These are phyloP conservation scores for Tuber borchii DNA, from an alignment of 495 filamentous ascomycete genomes.

Conservation along the genomic window DNA sequence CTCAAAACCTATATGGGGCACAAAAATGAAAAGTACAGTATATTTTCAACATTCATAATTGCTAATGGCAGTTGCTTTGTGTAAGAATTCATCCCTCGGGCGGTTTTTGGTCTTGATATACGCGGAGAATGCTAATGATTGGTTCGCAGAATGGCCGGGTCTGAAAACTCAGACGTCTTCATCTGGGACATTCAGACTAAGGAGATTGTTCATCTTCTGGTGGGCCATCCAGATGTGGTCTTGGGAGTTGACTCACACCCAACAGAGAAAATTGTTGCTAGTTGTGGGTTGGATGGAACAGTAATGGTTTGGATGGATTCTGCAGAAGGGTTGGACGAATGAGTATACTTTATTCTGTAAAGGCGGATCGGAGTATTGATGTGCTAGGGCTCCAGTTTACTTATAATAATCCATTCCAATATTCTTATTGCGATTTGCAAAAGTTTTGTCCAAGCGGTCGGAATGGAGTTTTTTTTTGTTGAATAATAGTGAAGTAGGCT, in stretches of 20 bases:
- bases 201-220: constrained; percentile 64
- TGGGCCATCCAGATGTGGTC: constrained; percentile 73
- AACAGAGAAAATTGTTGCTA: constrained; percentile 50
- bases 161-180: constrained; percentile 76
- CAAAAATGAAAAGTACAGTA: constrained; percentile 71
- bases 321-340: background rate
- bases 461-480: too few relatives aligned
- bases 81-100: constrained; percentile 51
- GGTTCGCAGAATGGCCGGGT: constrained; percentile 56
- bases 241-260: constrained; percentile 69
- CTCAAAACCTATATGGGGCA: constrained; percentile 98
- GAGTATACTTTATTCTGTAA: background rate
- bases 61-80: constrained; percentile 47
- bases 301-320: constrained; percentile 55
- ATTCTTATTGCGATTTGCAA: too few relatives aligned
- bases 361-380: background rate
- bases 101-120: background rate
- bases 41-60: constrained; percentile 70
- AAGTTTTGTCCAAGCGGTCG: too few relatives aligned
- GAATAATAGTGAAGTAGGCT: too few relatives aligned
- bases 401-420: background rate
- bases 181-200: constrained; percentile 88
- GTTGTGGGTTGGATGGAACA: constrained; percentile 58
- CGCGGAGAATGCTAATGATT: background rate
- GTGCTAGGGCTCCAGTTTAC: background rate